Evolutionary conservation across 2,329 filamentous ascomycete genomes (phyloP), one percentile per base, ranked within the genome.

Genomic region (Mycosphaerella sp.): DNA sequence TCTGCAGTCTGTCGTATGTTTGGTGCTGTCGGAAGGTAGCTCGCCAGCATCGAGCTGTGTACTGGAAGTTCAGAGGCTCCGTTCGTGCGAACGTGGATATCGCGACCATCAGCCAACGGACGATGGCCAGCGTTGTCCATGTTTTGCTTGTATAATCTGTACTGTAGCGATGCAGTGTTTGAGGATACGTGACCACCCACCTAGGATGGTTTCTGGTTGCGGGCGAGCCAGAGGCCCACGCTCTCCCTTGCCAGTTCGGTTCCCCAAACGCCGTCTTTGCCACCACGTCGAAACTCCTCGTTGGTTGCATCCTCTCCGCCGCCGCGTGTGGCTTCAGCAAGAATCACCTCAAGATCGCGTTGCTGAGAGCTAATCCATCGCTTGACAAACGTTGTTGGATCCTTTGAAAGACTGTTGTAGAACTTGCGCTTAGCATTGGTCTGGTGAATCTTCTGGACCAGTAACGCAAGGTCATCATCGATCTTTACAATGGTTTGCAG

Each of bases 351-450:
- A 36, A 96, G 76, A 69, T 97, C 92, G 46, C 91, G 80, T 73
- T 90, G 90, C 75, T 98, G 93, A 12, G 86, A 92, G 65, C 85
- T 89, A 49, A 95, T 78, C 93, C 93, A 98, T 66, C 87, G 83
- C 60, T 82, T 84, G 56, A 96, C 79, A 65, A 97, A 97, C 10
- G 80, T 82, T 12, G 87, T 85, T 0, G 93, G 93, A 63, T 96
- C 90, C 59, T 86, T 82, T 55, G 84, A 82, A 59, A 97, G 77
- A 4, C 83, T 82, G 6, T 81, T 83, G 71, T 93, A 86, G 75
- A 98, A 98, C 12, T 85, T 82, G 69, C 95, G 89, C 69, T 95
- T 95, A 23, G 89, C 88, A 69, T 95, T 95, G 26, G 87, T 89
- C 62, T 90, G 84, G 29, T 84, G 80, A 43, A 96, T 80, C 1